Evolutionary conservation across 2,329 filamentous ascomycete species (phyloP).

Genomic region (Sclerotinia subarctica): DNA sequence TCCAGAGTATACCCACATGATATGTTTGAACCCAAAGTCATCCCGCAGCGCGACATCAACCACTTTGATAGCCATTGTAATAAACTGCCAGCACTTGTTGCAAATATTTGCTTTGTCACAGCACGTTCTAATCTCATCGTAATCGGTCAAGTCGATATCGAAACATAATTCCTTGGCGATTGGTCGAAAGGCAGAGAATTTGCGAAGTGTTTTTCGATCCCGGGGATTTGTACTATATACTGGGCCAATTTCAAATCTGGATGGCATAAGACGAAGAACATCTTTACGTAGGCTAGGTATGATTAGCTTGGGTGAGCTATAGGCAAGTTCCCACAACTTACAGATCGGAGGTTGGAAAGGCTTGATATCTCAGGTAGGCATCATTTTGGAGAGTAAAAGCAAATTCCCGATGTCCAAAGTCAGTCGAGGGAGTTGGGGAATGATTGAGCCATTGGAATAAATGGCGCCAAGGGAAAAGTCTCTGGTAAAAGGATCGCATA

Average conservation of each 20-base stretch:
- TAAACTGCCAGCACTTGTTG: slow-evolving; percentile 91
- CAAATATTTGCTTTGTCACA: slow-evolving; percentile 94
- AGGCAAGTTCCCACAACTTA: slow-evolving; percentile 37
- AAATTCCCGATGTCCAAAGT: slow-evolving; percentile 93
- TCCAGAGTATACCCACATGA: slow-evolving; percentile 98
- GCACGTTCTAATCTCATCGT: slow-evolving; percentile 94
- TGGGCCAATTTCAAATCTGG: slow-evolving; percentile 97
- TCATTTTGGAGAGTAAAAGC: slow-evolving; percentile 93
- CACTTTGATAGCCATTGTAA: slow-evolving; percentile 96
- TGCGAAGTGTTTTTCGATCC: slow-evolving; percentile 83
- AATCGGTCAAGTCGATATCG: slow-evolving; percentile 99
- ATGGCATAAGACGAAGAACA: slow-evolving; percentile 80
- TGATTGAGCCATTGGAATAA: slow-evolving; percentile 99
- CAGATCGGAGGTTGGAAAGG: slow-evolving; percentile 64
- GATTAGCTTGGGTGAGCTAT: slow-evolving; percentile 26
- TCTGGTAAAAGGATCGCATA: slow-evolving; percentile 92
- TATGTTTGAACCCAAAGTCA: slow-evolving; percentile 95
- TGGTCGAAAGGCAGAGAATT: slow-evolving; percentile 78
- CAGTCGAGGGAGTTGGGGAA: slow-evolving; percentile 75
- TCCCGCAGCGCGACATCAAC: slow-evolving; percentile 82
- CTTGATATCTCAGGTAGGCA: slow-evolving; percentile 89
- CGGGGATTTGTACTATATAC: slow-evolving; percentile 92
- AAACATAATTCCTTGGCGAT: slow-evolving; percentile 94
- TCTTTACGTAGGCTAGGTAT: slow-evolving; percentile 74
- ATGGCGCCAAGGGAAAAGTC: slow-evolving; percentile 89